Percentiles rank a stretch among this genome's conserved stretches.
These are phyloP conservation scores for Blumeria hordei DNA, from an alignment of 2,329 filamentous ascomycete species.

Conservation along the genomic window DNA sequence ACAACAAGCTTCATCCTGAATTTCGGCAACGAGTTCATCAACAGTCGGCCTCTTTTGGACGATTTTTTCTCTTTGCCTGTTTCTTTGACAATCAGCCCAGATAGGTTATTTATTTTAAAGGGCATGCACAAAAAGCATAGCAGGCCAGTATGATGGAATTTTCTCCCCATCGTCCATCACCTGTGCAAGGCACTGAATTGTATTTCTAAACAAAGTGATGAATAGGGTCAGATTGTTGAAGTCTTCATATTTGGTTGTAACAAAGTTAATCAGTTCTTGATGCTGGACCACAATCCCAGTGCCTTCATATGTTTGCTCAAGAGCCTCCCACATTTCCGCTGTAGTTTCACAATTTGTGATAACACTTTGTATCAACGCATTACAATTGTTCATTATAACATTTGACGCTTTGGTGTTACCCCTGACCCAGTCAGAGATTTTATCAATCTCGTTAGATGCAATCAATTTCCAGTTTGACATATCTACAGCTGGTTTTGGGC, in stretches of 20 bases:
- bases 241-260: not conserved
- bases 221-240: not conserved
- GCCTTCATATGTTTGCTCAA: slow-evolving; percentile 1
- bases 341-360: not conserved
- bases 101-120: not conserved
- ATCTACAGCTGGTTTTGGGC: not conserved
- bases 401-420: not conserved
- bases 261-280: not conserved
- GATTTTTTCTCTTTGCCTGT: not conserved
- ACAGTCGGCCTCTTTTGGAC: not conserved
- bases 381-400: not conserved
- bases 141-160: slow-evolving; percentile 1
- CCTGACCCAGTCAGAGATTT: not conserved
- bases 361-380: not conserved
- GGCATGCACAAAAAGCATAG: slow-evolving; percentile 1
- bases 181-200: not conserved
- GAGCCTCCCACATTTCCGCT: not conserved
- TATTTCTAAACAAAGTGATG: not conserved
- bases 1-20: not conserved
- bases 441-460: not conserved
- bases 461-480: not conserved
- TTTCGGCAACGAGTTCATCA: not conserved
- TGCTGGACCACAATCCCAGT: not conserved
- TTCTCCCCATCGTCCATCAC: not conserved
- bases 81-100: not conserved